Evolutionary conservation across 129 eudicot species (phyloP).

Genomic region (Glebionis coronaria): DNA sequence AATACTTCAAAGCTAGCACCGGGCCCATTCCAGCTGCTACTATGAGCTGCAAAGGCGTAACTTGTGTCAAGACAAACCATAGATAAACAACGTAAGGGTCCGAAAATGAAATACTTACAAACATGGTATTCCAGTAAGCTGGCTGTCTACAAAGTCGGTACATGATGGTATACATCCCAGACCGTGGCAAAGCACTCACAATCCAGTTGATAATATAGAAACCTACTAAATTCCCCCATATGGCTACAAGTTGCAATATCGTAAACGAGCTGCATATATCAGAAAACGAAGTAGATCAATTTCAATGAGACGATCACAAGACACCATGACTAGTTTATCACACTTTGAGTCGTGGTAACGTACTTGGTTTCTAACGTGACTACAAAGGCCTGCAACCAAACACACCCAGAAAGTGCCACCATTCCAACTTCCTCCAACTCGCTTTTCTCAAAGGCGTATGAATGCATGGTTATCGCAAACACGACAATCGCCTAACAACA

Average conservation of each 20-base stretch:
- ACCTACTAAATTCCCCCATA: constrained; percentile 87
- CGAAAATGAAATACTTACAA: constrained; percentile 48
- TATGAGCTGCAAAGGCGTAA: constrained; percentile 57
- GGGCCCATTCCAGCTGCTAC: constrained; percentile 98
- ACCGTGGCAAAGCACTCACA: constrained; percentile 79
- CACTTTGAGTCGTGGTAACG: constrained; percentile 22
- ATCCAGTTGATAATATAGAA: constrained; percentile 86
- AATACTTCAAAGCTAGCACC: constrained; percentile 80
- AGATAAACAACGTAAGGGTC: background rate
- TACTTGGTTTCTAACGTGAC: constrained; percentile 93
- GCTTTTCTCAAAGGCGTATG: constrained; percentile 86
- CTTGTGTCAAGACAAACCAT: constrained; percentile 8
- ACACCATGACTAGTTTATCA: background rate
- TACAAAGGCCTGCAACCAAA: constrained; percentile 98
- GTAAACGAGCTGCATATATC: constrained; percentile 74
- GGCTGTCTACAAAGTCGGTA: constrained; percentile 82
- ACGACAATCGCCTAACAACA: constrained; percentile 82
- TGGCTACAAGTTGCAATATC: constrained; percentile 78
- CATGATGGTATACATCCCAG: constrained; percentile 97
- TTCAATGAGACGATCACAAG: background rate
- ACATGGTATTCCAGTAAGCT: constrained; percentile 92
- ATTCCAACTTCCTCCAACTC: constrained; percentile 89
- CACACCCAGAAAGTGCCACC: constrained; percentile 99
- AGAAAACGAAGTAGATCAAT: constrained; percentile 11
- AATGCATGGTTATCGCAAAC: constrained; percentile 69